phyloP scores from a whole-genome alignment of 805 yeast genomes.

The Ogataea philodendri region DNA sequence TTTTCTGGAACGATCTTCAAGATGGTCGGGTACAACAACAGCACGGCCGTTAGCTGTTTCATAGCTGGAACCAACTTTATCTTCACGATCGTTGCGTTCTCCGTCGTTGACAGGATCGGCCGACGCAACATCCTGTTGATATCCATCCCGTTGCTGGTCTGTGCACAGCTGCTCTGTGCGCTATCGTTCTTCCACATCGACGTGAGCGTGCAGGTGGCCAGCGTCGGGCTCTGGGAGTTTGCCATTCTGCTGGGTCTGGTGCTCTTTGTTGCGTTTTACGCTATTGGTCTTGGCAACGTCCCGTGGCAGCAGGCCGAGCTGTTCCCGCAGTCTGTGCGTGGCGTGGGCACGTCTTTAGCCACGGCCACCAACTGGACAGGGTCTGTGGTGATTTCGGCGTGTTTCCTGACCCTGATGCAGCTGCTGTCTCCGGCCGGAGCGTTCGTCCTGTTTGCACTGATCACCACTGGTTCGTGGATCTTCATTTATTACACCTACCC shows the following conservation, averaged over 20 bases:
- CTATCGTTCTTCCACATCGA: slow-evolving; percentile 46
- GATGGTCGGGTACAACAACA: slow-evolving; percentile 49
- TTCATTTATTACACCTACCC: slow-evolving; percentile 48
- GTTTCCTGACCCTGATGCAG: slow-evolving; percentile 53
- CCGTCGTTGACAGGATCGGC: slow-evolving; percentile 50
- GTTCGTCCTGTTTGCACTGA: slow-evolving; percentile 43
- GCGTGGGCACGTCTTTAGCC: slow-evolving; percentile 43
- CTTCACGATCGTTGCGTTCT: slow-evolving; percentile 48
- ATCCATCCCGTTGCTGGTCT: slow-evolving; percentile 46
- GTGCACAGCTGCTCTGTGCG: slow-evolving; percentile 49
- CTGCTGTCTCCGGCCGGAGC: slow-evolving; percentile 53
- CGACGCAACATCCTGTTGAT: slow-evolving; percentile 46
- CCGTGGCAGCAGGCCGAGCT: slow-evolving; percentile 62
- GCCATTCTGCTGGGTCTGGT: slow-evolving; percentile 47
- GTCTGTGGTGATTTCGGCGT: slow-evolving; percentile 49
- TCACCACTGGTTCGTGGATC: slow-evolving; percentile 43
- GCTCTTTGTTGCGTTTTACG: slow-evolving; percentile 49
- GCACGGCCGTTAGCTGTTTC: slow-evolving; percentile 53
- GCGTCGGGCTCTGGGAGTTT: slow-evolving; percentile 43
- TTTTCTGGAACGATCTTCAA: slow-evolving; percentile 55
- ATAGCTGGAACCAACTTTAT: slow-evolving; percentile 56
- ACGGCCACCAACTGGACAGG: slow-evolving; percentile 49
- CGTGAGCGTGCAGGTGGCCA: slow-evolving; percentile 30
- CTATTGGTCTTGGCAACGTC: slow-evolving; percentile 54
- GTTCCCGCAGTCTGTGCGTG: slow-evolving; percentile 53